Base-by-base conservation (phyloP, 1,139 yeast species). In the Hanseniaspora gamundiae region DNA sequence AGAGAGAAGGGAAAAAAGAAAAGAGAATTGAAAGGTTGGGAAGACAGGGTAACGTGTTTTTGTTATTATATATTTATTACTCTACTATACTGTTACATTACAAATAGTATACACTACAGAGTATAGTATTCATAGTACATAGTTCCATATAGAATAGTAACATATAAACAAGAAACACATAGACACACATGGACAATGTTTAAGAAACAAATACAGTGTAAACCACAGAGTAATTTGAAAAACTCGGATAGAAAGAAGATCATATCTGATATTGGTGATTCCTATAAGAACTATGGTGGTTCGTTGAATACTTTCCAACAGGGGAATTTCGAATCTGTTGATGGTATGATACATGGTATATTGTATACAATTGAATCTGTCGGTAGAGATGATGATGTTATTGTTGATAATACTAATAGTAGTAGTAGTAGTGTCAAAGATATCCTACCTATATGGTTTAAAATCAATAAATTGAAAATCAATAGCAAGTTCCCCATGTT, bases 211-310 rank as follows among this genome's bases (percentile, higher is more conserved):
- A 78, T 84, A 6, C 69, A 74, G 59, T 67, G 78, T 44, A 86
- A 86, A 62, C 80, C 94, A 3, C 69, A 78, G 42, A 76, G 94
- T 9, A 84, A 84, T 54, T 70, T 88, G 49, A 87, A 87, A 61
- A 75, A 85, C 11, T 82, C 94, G 0, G 96, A 87, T 50, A 67
- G 94, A 41, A 72, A 87, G 54, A 76, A 73, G 52, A 63, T 85
- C 31, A 65, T 79, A 11, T 59, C 38, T 28, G 39, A 38, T 17
- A 44, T 44, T 11, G 38, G 39, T 11, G 19, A 38, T 14, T 28
- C 24, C 21, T 33, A 33, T 17, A 19, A 16, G 6, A 19, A 16
- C 10, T 14, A 11, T 19, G 36, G 36, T 31, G 36, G 36, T 8
- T 13, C 17, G 10, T 33, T 33, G 11, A 33, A 33, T 19, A 33